Percentiles rank a stretch among this genome's conserved stretches.
These are phyloP conservation scores for Chytriomyces sp. DNA, from an alignment of 192 early-diverging fungal species.

Conservation along the genomic window DNA sequence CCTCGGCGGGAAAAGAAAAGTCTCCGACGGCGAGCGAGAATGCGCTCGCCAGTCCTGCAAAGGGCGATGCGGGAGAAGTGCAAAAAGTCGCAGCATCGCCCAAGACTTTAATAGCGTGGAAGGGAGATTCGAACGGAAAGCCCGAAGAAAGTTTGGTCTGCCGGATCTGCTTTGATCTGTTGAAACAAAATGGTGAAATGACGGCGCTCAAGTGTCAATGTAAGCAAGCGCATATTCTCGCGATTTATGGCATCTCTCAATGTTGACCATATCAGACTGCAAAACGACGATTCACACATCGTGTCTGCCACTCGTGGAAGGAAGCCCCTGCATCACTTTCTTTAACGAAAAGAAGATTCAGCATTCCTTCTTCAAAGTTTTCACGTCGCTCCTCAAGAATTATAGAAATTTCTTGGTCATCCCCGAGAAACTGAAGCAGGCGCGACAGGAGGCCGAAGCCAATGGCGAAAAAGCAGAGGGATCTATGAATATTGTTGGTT, in stretches of 20 bases:
- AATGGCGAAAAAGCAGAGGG: not conserved
- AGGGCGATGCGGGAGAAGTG: not conserved
- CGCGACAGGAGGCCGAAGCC: slow-evolving; percentile 21
- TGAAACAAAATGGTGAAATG: slow-evolving; percentile 9
- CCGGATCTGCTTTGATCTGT: slow-evolving; percentile 34
- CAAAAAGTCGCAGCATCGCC: not conserved
- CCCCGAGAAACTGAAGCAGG: slow-evolving; percentile 32
- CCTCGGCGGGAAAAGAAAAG: not conserved
- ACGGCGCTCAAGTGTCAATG: slow-evolving; percentile 41
- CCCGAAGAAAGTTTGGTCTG: slow-evolving; percentile 25
- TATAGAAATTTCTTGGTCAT: slow-evolving; percentile 65
- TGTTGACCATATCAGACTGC: slow-evolving; percentile 40
- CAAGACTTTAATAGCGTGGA: slow-evolving; percentile 11
- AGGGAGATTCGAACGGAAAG: slow-evolving; percentile 21
- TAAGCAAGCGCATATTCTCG: slow-evolving; percentile 27
- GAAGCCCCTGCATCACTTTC: slow-evolving; percentile 53
- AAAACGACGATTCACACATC: slow-evolving; percentile 52
- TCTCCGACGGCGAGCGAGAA: slow-evolving; percentile 9
- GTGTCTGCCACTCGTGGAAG: slow-evolving; percentile 49
- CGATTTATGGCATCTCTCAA: not conserved
- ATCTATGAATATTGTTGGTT: slow-evolving; percentile 30
- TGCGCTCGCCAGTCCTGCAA: not conserved
- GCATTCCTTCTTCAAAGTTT: slow-evolving; percentile 70
- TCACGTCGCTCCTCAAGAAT: slow-evolving; percentile 72
- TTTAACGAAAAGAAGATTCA: slow-evolving; percentile 73